Conservation (phyloP, 2,329 filamentous ascomycete genomes). For the Orbilia ellipsospora region DNA sequence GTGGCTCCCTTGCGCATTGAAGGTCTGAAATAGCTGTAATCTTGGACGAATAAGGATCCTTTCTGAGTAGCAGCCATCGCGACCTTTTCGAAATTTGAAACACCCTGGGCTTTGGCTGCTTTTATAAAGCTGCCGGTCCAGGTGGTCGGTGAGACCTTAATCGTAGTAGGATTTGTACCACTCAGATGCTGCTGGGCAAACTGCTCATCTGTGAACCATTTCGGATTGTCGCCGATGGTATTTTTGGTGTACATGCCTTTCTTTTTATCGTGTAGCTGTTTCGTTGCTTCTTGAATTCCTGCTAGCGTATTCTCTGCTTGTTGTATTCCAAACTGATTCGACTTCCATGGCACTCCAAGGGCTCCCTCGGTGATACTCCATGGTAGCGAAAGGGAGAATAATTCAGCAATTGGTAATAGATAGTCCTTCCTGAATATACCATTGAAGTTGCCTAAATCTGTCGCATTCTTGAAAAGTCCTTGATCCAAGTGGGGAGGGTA, state of each 20-base stretch:
- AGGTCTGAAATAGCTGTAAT: constrained; percentile 59
- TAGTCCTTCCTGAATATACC: constrained; percentile 59
- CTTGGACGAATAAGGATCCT: constrained; percentile 57
- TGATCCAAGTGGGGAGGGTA: constrained; percentile 60
- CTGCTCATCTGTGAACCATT: constrained; percentile 61
- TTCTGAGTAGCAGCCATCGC: constrained; percentile 40
- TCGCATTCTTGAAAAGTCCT: constrained; percentile 58
- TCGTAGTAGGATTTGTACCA: constrained; percentile 61
- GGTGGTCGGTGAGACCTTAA: constrained; percentile 46
- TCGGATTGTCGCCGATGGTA: constrained; percentile 57
- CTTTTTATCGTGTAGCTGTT: constrained; percentile 51
- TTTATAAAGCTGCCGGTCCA: constrained; percentile 57
- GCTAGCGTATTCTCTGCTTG: constrained; percentile 10
- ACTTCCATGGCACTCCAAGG: constrained; percentile 37
- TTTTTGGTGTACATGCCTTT: constrained; percentile 59
- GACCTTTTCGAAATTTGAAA: constrained; percentile 41
- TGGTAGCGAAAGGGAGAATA: constrained; percentile 56
- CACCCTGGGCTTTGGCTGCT: constrained; percentile 44
- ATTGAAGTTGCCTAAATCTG: constrained; percentile 54
- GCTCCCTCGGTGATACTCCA: too few relatives aligned
- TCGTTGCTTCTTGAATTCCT: constrained; percentile 43
- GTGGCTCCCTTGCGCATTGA: too few relatives aligned
- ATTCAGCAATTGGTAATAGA: constrained; percentile 59
- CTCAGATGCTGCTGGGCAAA: constrained; percentile 64
- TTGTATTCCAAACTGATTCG: constrained; percentile 27